These are phyloP conservation scores for Fraxinus platypoda DNA, from an alignment of 305 asterid species.

Conservation along the genomic window DNA sequence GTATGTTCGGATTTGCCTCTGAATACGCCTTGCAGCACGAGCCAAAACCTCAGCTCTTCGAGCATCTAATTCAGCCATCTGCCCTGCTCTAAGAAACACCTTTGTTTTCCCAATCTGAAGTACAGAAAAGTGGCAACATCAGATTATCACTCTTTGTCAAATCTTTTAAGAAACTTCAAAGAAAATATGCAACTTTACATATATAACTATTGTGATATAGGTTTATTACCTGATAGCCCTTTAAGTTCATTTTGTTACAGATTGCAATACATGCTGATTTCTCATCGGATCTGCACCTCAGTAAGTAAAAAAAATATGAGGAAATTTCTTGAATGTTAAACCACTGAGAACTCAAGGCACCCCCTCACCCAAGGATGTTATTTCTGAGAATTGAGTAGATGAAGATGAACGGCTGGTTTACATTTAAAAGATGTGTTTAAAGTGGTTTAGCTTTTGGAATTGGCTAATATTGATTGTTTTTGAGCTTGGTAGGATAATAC, in stretches of 20 bases:
- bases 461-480: neutral
- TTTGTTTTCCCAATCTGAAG: conserved; percentile 88
- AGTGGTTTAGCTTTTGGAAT: neutral
- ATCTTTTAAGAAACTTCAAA: conserved; percentile 6
- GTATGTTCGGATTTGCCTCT: conserved; percentile 81
- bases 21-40: conserved; percentile 72
- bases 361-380: neutral
- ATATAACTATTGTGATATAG: neutral
- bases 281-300: conserved; percentile 68
- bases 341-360: neutral
- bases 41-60: conserved; percentile 88
- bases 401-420: neutral
- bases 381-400: neutral
- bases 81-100: conserved; percentile 98
- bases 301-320: neutral
- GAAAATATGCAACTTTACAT: conserved; percentile 18
- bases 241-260: conserved; percentile 81
- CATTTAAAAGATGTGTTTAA: neutral
- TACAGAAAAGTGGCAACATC: conserved; percentile 12
- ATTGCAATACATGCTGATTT: conserved; percentile 77
- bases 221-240: conserved; percentile 78
- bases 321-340: neutral
- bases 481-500: conserved; percentile 5
- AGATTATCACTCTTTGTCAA: conserved; percentile 13
- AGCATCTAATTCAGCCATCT: conserved; percentile 97